Conservation (phyloP, 768 basidiomycete genomes). For the Clathrus columnatus region DNA sequence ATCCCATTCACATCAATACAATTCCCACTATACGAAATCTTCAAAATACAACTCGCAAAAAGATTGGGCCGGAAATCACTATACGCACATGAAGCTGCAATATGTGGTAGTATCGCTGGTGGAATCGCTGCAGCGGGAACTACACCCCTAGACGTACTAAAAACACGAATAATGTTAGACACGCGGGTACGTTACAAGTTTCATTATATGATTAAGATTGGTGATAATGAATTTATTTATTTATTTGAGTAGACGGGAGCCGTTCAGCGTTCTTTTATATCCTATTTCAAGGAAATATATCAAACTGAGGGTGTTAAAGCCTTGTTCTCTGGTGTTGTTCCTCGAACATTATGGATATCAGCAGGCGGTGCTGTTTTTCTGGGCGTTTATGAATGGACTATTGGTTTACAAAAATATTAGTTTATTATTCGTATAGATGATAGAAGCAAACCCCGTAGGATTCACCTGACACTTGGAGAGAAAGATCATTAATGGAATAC, state of each 20-base stretch:
- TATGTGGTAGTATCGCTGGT: constrained; percentile 88
- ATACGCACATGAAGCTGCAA: constrained; percentile 67
- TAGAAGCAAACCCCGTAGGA: too few species aligned
- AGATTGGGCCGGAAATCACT: constrained; percentile 44
- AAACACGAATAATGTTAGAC: constrained; percentile 96
- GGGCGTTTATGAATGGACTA: constrained; percentile 87
- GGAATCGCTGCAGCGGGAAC: constrained; percentile 84
- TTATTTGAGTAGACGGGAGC: constrained; percentile 4
- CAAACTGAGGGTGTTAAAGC: constrained; percentile 59
- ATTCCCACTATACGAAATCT: constrained; percentile 88
- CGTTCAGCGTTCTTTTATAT: constrained; percentile 13
- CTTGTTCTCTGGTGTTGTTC: constrained; percentile 80
- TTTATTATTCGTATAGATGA: too few species aligned
- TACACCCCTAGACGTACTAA: constrained; percentile 92
- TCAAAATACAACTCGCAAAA: constrained; percentile 62
- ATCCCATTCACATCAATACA: constrained; percentile 95
- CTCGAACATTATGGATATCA: constrained; percentile 93
- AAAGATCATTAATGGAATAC: too few species aligned
- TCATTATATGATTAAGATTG: not conserved
- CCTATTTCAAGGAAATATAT: constrained; percentile 50
- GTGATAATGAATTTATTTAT: not conserved
- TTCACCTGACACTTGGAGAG: too few species aligned
- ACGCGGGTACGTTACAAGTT: constrained; percentile 42
- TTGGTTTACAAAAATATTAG: constrained; percentile 32
- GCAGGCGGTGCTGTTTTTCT: constrained; percentile 95